Evolutionary conservation across 495 filamentous ascomycete species (phyloP).

Genomic region (Copromyces sp.): DNA sequence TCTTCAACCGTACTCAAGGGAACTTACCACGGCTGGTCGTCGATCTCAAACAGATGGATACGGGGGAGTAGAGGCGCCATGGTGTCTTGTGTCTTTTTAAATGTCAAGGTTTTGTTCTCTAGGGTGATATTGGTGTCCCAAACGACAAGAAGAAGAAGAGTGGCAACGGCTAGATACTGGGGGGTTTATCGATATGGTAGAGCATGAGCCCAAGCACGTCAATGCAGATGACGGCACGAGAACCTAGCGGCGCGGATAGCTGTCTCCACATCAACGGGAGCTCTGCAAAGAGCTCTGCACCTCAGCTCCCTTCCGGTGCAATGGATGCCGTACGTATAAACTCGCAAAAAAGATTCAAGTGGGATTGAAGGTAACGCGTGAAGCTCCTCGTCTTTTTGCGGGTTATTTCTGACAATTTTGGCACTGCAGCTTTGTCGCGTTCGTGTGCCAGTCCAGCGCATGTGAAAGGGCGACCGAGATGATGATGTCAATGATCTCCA

Average conservation of each 20-base stretch:
- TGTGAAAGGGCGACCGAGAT: background rate
- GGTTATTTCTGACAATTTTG: background rate
- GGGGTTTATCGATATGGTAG: background rate
- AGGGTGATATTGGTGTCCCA: background rate
- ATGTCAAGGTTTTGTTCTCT: background rate
- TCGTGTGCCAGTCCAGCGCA: background rate
- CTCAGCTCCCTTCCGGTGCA: background rate
- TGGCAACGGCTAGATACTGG: background rate
- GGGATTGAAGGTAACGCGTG: background rate
- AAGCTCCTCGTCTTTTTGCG: background rate
- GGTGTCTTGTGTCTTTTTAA: background rate
- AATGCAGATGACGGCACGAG: background rate
- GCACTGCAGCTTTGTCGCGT: background rate
- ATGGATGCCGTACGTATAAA: background rate
- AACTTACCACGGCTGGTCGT: slow-evolving; percentile 41
- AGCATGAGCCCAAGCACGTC: background rate
- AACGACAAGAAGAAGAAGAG: background rate
- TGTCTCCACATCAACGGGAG: background rate
- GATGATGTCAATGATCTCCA: background rate
- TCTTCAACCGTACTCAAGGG: background rate
- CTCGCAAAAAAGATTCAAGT: background rate
- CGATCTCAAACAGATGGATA: slow-evolving; percentile 47
- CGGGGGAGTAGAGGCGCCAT: slow-evolving; percentile 43
- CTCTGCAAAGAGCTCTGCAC: background rate
- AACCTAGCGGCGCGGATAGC: background rate